Conservation (phyloP, 192 early-diverging fungal species). For the Borealophlyctis nickersoniae region DNA sequence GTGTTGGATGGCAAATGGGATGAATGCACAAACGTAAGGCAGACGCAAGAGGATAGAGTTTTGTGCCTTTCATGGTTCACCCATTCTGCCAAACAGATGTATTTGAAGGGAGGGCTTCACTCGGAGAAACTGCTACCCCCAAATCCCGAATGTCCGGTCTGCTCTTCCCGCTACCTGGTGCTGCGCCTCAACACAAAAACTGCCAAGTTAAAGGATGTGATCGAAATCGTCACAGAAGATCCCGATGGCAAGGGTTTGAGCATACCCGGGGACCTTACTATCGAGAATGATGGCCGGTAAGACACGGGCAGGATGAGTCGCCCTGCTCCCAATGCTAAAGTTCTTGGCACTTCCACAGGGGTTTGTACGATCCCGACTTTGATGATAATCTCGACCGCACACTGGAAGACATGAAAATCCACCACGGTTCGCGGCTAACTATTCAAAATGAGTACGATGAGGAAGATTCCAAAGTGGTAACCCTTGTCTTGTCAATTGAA, state of each 20-base stretch:
- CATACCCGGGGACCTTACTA: conserved; percentile 68
- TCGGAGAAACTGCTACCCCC: conserved; percentile 62
- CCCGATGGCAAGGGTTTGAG: conserved; percentile 37
- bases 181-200: conserved; percentile 55
- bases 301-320: neutral
- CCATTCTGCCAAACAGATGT: conserved; percentile 53
- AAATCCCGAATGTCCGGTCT: conserved; percentile 75
- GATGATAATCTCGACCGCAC: conserved; percentile 70
- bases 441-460: conserved; percentile 13
- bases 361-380: conserved; percentile 83
- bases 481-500: too few species aligned
- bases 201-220: conserved; percentile 66
- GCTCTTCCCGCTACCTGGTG: conserved; percentile 60
- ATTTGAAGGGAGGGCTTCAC: conserved; percentile 55
- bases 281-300: conserved; percentile 67
- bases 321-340: neutral
- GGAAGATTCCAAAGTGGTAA: conserved; percentile 8
- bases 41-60: neutral
- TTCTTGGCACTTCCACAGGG: neutral
- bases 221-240: conserved; percentile 50
- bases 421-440: conserved; percentile 37
- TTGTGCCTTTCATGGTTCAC: neutral
- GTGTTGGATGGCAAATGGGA: conserved; percentile 51
- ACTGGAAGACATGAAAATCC: conserved; percentile 59
- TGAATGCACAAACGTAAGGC: conserved; percentile 51